A percentile compares a stretch with the other conserved stretches of the same genome.
phyloP scores from a whole-genome alignment of 306 rosid species.

The Styphnolobium japonicum region DNA sequence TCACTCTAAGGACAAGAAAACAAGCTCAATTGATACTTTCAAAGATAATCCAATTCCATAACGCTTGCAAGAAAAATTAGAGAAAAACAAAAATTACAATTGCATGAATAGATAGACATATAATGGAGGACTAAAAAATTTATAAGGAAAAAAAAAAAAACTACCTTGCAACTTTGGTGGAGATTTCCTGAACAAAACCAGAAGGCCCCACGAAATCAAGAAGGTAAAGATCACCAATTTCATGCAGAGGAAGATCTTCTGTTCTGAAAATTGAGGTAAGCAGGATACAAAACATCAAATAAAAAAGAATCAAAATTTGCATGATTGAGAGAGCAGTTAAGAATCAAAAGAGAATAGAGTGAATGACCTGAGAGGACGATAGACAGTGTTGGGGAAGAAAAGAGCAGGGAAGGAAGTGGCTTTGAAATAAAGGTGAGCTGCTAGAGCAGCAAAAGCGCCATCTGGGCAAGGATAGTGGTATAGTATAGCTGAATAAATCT shows the following conservation, averaged over 20 bases:
- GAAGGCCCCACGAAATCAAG: conserved; percentile 75
- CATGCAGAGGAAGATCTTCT: conserved; percentile 58
- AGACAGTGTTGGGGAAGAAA: conserved; percentile 83
- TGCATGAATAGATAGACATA: neutral
- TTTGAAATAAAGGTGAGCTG: conserved; percentile 84
- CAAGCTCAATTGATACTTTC: neutral
- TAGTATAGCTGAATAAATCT: conserved; percentile 50
- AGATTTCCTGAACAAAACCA: conserved; percentile 64
- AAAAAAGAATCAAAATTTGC: too few species aligned
- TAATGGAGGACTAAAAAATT: neutral
- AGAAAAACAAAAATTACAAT: neutral
- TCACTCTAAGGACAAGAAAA: conserved; percentile 37
- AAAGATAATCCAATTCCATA: neutral
- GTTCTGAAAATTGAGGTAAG: conserved; percentile 27
- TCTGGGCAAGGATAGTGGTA: conserved; percentile 94
- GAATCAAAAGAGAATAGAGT: neutral
- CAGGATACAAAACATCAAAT: too few species aligned
- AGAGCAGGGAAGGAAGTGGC: conserved; percentile 46
- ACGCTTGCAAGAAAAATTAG: neutral
- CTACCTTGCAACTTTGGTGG: conserved; percentile 53
- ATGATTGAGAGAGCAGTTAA: too few species aligned
- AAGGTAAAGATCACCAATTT: conserved; percentile 66
- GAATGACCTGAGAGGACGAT: conserved; percentile 54
- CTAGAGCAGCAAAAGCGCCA: conserved; percentile 85
- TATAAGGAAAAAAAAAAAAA: neutral